phyloP scores from a whole-genome alignment of 768 basidiomycete genomes.

The Rhizopogon vinicolor region DNA sequence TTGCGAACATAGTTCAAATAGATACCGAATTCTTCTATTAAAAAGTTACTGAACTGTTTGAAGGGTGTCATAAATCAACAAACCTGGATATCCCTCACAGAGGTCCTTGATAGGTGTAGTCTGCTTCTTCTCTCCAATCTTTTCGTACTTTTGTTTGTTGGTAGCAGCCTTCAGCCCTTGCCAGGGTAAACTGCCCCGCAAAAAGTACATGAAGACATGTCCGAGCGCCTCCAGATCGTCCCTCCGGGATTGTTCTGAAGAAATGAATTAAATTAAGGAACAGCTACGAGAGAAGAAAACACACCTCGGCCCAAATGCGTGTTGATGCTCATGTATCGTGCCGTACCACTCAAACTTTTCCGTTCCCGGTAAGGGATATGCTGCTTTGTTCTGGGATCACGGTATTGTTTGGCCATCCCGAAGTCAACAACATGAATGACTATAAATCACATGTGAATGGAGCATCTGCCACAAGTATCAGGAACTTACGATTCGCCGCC shows the following conservation, averaged over 20 bases:
- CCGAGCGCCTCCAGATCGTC: constrained; percentile 99
- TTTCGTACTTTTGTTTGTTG: constrained; percentile 99
- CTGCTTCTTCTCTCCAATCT: constrained; percentile 99
- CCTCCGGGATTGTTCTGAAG: constrained; percentile 80
- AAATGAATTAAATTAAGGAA: constrained; percentile 4
- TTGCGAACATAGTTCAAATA: constrained; percentile 99
- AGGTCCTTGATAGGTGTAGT: constrained; percentile 96
- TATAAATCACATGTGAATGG: constrained; percentile 19
- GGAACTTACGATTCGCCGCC: constrained; percentile 63
- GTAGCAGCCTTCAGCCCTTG: constrained; percentile 99
- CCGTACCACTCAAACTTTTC: constrained; percentile 95
- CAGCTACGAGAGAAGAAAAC: constrained; percentile 12
- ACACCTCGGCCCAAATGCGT: constrained; percentile 95
- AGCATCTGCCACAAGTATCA: not conserved
- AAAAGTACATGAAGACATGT: constrained; percentile 99
- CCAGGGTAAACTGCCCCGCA: constrained; percentile 96
- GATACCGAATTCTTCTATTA: constrained; percentile 92
- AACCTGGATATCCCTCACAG: constrained; percentile 92
- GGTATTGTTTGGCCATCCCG: constrained; percentile 99
- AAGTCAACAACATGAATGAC: constrained; percentile 96
- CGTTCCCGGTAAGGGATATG: constrained; percentile 99
- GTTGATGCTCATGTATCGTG: constrained; percentile 99
- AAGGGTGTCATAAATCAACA: constrained; percentile 15
- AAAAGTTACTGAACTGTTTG: constrained; percentile 2
- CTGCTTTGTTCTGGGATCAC: constrained; percentile 98